These are phyloP conservation scores for Barbarea vulgaris DNA, from an alignment of 345 rosid genomes.

Conservation along the genomic window DNA sequence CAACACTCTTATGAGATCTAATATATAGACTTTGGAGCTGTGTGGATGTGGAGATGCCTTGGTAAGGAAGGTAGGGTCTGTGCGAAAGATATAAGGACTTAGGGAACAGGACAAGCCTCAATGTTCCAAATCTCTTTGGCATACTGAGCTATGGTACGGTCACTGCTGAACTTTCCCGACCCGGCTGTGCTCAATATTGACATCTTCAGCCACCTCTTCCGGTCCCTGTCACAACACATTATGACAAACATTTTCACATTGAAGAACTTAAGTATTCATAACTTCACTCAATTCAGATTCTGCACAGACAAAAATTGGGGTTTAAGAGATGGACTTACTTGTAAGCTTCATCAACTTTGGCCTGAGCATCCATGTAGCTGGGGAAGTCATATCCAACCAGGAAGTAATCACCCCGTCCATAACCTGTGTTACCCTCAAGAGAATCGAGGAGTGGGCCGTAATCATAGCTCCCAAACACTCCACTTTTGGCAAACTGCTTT, in stretches of 20 bases:
- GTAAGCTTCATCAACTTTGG: slow-evolving; percentile 80
- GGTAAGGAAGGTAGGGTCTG: background rate
- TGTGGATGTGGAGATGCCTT: slow-evolving; percentile 20
- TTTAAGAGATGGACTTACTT: slow-evolving; percentile 57
- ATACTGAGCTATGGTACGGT: slow-evolving; percentile 81
- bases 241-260: background rate
- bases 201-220: slow-evolving; percentile 79
- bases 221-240: slow-evolving; percentile 59
- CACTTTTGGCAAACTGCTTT: slow-evolving; percentile 79
- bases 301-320: slow-evolving; percentile 16
- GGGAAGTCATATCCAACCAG: slow-evolving; percentile 93
- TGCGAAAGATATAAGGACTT: background rate
- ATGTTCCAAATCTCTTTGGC: slow-evolving; percentile 95
- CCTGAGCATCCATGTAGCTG: slow-evolving; percentile 85
- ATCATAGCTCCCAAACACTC: slow-evolving; percentile 88
- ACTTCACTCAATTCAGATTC: background rate
- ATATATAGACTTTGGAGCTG: background rate
- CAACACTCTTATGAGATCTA: slow-evolving; percentile 14
- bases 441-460: slow-evolving; percentile 91
- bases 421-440: slow-evolving; percentile 90
- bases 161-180: slow-evolving; percentile 90
- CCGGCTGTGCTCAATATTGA: slow-evolving; percentile 94
- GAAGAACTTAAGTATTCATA: background rate
- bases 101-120: slow-evolving; percentile 72
- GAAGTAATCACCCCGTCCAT: slow-evolving; percentile 93